Percentiles rank a stretch among this genome's conserved stretches.
Conservation (phyloP, 371 early-diverging fungal species). For the Mucor velutinosus region DNA sequence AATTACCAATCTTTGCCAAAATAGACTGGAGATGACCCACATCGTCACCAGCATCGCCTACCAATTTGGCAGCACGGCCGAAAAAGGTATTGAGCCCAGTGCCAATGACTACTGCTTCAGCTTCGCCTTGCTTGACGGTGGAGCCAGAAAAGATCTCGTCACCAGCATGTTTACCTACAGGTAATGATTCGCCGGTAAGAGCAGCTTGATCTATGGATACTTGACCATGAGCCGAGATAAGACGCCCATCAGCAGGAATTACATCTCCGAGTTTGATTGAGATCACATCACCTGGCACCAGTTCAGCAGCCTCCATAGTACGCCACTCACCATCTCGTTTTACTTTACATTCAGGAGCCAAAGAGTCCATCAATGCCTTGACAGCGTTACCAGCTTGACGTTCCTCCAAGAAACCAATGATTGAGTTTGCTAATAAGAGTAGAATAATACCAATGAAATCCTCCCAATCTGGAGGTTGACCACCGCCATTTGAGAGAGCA, state of each 20-base stretch:
- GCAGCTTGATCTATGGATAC: conserved; percentile 74
- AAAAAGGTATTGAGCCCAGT: conserved; percentile 84
- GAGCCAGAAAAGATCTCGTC: conserved; percentile 70
- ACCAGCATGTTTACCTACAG: conserved; percentile 62
- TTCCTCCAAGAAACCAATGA: conserved; percentile 82
- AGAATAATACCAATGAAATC: conserved; percentile 78
- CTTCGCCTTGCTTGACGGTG: conserved; percentile 89
- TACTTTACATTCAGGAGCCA: conserved; percentile 70
- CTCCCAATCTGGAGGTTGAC: conserved; percentile 67
- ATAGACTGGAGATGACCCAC: conserved; percentile 82
- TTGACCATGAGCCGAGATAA: conserved; percentile 44
- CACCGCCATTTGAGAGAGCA: conserved; percentile 63
- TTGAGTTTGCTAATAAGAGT: conserved; percentile 74
- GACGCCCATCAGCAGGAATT: conserved; percentile 68
- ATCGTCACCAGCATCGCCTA: conserved; percentile 72
- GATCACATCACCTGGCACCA: conserved; percentile 75
- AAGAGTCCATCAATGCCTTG: conserved; percentile 67
- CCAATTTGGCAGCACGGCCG: conserved; percentile 79
- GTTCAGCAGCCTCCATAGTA: conserved; percentile 43
- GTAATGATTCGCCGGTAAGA: conserved; percentile 77
- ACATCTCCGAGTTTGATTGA: conserved; percentile 71
- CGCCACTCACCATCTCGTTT: conserved; percentile 50
- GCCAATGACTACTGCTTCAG: conserved; percentile 76
- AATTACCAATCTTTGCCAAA: conserved; percentile 86
- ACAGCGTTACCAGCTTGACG: conserved; percentile 69